These are phyloP conservation scores for Nicotiana paniculata DNA, from an alignment of 257 asterid genomes.

Conservation along the genomic window DNA sequence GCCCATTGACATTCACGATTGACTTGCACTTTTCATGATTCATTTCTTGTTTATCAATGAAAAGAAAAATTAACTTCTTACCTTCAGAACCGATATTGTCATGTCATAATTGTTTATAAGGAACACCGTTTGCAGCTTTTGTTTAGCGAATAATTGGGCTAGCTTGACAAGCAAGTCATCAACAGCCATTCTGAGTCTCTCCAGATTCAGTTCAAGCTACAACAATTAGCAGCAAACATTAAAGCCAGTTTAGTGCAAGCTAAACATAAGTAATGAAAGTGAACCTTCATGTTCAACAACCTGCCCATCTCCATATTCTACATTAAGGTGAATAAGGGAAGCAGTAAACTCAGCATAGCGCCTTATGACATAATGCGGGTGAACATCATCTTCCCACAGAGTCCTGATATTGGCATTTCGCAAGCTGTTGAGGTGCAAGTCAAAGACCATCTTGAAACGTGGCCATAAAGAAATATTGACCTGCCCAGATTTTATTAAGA, in stretches of 20 bases:
- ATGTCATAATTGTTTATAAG: slow-evolving; percentile 91
- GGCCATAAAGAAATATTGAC: slow-evolving; percentile 93
- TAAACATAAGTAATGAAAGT: slow-evolving; percentile 9
- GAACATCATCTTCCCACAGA: slow-evolving; percentile 98
- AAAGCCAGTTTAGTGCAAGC: slow-evolving; percentile 5
- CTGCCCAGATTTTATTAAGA: slow-evolving; percentile 35
- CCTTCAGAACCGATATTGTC: slow-evolving; percentile 94
- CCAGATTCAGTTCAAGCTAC: slow-evolving; percentile 93
- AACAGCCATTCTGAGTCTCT: slow-evolving; percentile 86
- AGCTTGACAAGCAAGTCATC: slow-evolving; percentile 90
- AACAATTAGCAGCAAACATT: slow-evolving; percentile 9
- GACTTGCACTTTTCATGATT: not conserved
- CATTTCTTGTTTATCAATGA: not conserved
- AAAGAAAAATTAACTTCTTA: slow-evolving; percentile 12
- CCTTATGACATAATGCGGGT: slow-evolving; percentile 94
- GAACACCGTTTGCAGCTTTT: slow-evolving; percentile 75
- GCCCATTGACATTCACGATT: not conserved
- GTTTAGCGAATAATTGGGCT: slow-evolving; percentile 64
- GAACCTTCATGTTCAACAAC: slow-evolving; percentile 30
- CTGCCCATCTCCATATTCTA: slow-evolving; percentile 96
- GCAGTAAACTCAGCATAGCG: slow-evolving; percentile 98
- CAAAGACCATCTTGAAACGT: slow-evolving; percentile 94
- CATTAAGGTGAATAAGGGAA: slow-evolving; percentile 84
- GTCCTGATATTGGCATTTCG: slow-evolving; percentile 71
- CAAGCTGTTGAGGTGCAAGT: slow-evolving; percentile 89